phyloP scores from a whole-genome alignment of 441 rosid species.

The Capsella rubella region DNA sequence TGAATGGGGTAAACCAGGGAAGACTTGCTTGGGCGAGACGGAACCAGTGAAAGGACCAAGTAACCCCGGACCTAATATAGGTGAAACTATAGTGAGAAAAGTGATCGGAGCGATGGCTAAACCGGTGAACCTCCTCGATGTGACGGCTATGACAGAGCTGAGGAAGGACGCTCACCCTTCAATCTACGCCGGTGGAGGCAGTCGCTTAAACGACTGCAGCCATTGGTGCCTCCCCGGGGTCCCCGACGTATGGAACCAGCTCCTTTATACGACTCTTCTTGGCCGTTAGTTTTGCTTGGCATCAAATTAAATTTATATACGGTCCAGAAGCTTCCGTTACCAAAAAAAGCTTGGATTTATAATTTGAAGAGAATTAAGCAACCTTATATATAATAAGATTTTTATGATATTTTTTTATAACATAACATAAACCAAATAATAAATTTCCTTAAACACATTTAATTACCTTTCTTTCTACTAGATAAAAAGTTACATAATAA shows the following conservation, averaged over 20 bases:
- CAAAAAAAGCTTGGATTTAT: neutral
- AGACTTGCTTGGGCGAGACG: constrained; percentile 55
- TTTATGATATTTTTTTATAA: no score
- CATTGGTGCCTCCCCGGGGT: constrained; percentile 78
- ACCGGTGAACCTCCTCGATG: constrained; percentile 55
- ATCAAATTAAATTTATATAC: neutral
- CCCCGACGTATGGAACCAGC: constrained; percentile 71
- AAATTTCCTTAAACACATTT: neutral
- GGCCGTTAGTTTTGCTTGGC: neutral
- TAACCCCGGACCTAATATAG: constrained; percentile 45
- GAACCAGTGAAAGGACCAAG: constrained; percentile 51
- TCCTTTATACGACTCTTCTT: constrained; percentile 52
- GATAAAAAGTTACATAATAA: neutral
- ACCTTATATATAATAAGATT: no score
- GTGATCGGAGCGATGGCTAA: constrained; percentile 53
- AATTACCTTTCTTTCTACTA: neutral
- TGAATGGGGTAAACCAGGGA: constrained; percentile 52
- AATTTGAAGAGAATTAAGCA: neutral
- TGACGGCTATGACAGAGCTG: constrained; percentile 56
- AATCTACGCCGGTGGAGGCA: constrained; percentile 48
- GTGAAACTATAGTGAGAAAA: constrained; percentile 47
- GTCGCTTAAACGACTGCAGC: constrained; percentile 52
- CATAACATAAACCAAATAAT: neutral
- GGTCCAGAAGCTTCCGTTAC: neutral
- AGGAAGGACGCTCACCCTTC: constrained; percentile 76